phyloP scores from a whole-genome alignment of 495 filamentous ascomycete genomes.

The Penicillium macrosclerotiorum region DNA sequence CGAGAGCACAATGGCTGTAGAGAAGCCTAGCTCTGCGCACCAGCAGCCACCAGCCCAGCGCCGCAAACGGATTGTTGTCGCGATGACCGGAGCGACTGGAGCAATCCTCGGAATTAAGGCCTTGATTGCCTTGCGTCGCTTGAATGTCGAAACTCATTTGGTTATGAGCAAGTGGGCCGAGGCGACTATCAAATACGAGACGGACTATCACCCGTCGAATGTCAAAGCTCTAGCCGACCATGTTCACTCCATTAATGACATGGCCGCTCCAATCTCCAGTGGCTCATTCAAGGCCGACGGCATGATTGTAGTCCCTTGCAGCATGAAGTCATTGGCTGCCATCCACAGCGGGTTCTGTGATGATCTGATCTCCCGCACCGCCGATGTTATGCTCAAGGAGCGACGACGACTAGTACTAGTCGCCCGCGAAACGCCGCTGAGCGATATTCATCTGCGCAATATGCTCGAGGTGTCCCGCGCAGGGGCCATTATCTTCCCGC shows the following conservation, averaged over 20 bases:
- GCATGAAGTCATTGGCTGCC: constrained; percentile 40
- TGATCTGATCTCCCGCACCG: constrained; percentile 46
- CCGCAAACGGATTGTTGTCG: constrained; percentile 30
- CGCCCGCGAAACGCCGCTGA: constrained; percentile 44
- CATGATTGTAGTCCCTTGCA: constrained; percentile 43
- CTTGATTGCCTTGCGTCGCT: constrained; percentile 32
- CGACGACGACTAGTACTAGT: constrained; percentile 39
- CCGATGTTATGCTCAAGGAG: constrained; percentile 49
- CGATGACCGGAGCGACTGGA: constrained; percentile 43
- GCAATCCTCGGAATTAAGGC: constrained; percentile 36
- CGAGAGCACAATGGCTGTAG: not conserved
- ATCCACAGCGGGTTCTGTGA: constrained; percentile 28
- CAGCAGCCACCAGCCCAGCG: not conserved
- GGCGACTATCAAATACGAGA: constrained; percentile 43
- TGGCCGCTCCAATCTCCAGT: constrained; percentile 32
- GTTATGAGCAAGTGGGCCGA: constrained; percentile 44
- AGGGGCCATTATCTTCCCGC: constrained; percentile 43
- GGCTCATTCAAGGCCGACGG: constrained; percentile 38
- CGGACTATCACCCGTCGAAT: constrained; percentile 31
- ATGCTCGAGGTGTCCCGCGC: constrained; percentile 38
- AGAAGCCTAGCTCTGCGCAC: not conserved
- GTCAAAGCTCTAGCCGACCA: constrained; percentile 38
- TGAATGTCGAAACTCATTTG: constrained; percentile 41
- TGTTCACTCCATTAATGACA: constrained; percentile 36
- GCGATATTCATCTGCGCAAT: constrained; percentile 45